Base-by-base conservation (phyloP, 768 basidiomycete genomes). In the Suillus spraguei region DNA sequence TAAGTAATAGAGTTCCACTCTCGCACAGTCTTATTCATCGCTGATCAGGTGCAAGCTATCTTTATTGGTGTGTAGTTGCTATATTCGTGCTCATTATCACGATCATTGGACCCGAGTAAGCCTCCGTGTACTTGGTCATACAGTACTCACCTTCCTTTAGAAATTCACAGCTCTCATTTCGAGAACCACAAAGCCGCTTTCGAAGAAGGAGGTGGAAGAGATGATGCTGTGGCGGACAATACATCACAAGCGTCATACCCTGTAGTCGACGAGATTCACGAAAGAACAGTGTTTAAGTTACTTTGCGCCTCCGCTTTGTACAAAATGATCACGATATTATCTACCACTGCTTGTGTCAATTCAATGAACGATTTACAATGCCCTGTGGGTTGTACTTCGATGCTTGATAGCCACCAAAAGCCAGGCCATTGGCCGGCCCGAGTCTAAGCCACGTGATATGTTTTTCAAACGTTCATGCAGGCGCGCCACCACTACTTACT, bases 131-230 rank as follows among this genome's bases (percentile, higher is more conserved):
- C 20, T 24, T 56, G 24, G 61, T 17, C 41, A 5, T 36, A 33
- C 24, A 28, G 28, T 32, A 33, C 46, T 24, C 13, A 24, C 60
- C 38, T 14, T 20, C n/a, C 5, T 28, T n/a, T 62, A 88, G 87
- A 71, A 87, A 90, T 63, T n/a, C 90, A 91, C 68, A 85, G 88
- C 10, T 81, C 86, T 11, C 92, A 91, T 76, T 98, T 97, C 70
- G 95, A 98, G 80, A 84, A 90, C 65, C 83, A 87, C 69, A 90
- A 88, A 74, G 74, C 87, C 3, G 94, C 92, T 1, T 91, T 90
- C 76, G 90, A 95, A 70, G 82, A 88, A 65, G 92, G 92, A 61
- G 91, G 73, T 0, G 85, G 85, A 36, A 81, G 74, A 28, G 78
- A 80, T 39, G 87, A 86, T 38, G 79, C 79, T 28, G 72, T 73